A percentile compares a stretch with the other conserved stretches of the same genome.
phyloP scores from a whole-genome alignment of 2,329 filamentous ascomycete genomes.

The Botryotinia globosa region DNA sequence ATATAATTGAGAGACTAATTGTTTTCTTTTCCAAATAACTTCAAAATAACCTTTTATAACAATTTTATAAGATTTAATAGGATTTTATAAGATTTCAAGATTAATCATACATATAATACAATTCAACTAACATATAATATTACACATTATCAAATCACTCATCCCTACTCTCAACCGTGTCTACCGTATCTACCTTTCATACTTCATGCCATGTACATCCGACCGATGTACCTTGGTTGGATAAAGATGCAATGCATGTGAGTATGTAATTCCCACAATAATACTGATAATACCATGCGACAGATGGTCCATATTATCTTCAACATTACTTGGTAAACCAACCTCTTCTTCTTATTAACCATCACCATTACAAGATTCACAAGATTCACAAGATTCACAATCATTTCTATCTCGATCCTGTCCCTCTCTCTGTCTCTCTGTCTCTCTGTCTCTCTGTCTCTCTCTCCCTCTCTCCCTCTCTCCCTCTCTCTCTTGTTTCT shows the following conservation, averaged over 20 bases:
- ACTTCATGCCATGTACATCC: not conserved
- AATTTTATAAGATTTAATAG: no score
- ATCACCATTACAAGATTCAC: not conserved
- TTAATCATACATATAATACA: no score
- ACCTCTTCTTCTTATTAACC: slow-evolving; percentile 7
- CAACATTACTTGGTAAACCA: not conserved
- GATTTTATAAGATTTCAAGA: no score
- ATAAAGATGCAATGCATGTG: not conserved
- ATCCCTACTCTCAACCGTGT: no score
- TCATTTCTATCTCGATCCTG: not conserved
- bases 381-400: not conserved
- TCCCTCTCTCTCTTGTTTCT: not conserved
- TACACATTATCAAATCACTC: no score
- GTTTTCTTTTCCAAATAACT: no score
- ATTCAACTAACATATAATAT: no score
- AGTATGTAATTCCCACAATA: not conserved
- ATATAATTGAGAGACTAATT: no score
- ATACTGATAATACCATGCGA: not conserved
- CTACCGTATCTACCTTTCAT: not conserved
- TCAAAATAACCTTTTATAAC: no score
- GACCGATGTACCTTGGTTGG: not conserved
- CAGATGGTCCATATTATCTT: not conserved
- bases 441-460: no score
- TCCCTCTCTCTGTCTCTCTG: not conserved
- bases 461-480: not conserved